Evolutionary conservation across 495 filamentous ascomycete species (phyloP).

Genomic region (Daldinia grandis): DNA sequence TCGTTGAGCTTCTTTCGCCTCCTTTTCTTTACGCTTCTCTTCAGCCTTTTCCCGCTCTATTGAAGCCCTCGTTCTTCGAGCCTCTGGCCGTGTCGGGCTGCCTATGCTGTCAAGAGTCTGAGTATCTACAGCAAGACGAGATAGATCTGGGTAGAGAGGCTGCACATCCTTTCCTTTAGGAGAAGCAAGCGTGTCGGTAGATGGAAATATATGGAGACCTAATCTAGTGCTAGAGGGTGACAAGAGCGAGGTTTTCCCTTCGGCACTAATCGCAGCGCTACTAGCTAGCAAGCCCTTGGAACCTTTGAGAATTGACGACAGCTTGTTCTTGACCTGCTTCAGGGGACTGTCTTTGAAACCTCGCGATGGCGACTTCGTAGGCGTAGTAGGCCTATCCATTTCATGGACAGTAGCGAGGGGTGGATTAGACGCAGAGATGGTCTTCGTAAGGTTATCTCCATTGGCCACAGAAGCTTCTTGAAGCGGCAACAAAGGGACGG

Average conservation of each 20-base stretch:
- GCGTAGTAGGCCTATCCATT: slow-evolving; percentile 66
- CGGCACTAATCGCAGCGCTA: slow-evolving; percentile 78
- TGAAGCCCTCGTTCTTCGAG: slow-evolving; percentile 74
- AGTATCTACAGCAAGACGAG: slow-evolving; percentile 46
- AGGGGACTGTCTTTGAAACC: slow-evolving; percentile 77
- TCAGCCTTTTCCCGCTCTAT: slow-evolving; percentile 73
- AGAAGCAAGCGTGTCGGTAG: slow-evolving; percentile 51
- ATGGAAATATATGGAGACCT: slow-evolving; percentile 46
- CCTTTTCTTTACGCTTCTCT: slow-evolving; percentile 69
- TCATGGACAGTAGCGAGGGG: slow-evolving; percentile 53
- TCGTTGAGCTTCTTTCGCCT: slow-evolving; percentile 59
- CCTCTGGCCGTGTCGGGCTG: slow-evolving; percentile 57
- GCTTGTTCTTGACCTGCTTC: slow-evolving; percentile 85
- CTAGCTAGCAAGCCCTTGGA: slow-evolving; percentile 84
- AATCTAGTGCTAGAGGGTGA: slow-evolving; percentile 54
- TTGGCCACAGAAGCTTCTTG: slow-evolving; percentile 50
- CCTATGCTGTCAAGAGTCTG: slow-evolving; percentile 43
- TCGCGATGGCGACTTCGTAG: slow-evolving; percentile 73
- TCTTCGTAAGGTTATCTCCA: slow-evolving; percentile 62
- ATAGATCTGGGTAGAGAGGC: slow-evolving; percentile 56
- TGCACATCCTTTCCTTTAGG: slow-evolving; percentile 45
- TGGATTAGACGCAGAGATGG: slow-evolving; percentile 70
- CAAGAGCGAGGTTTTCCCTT: slow-evolving; percentile 68
- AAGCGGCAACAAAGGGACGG: slow-evolving; percentile 59
- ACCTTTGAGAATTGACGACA: slow-evolving; percentile 86